Evolutionary conservation across 1,284 basidiomycete species (phyloP), one percentile per base, ranked within the genome.

Genomic region (Ustilago trichophora): DNA sequence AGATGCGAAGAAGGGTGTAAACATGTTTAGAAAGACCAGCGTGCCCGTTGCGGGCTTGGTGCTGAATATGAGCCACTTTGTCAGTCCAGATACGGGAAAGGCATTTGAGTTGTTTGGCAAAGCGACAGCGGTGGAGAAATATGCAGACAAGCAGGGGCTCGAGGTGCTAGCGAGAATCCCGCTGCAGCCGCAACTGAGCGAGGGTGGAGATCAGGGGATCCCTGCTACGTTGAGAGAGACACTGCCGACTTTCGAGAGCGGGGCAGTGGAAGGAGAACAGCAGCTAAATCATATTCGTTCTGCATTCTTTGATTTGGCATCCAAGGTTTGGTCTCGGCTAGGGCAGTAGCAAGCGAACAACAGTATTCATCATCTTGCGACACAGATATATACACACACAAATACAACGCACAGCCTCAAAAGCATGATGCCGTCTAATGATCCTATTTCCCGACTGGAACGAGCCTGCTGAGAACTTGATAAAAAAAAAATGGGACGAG

Each of bases 1-100:
- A 8, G 95, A 98, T 77, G 93, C 94, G 1, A 86, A 91, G 45
- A 95, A 96, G 75, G 94, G 96, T 0, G 90, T 98, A 12, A 86
- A 89, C 12, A 97, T 97, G 92, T 91, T 98, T 78, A 86, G 88
- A 50, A 98, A 97, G 82, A 87, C 97, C 18, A 86, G 87, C 18
- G 89, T 97, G 1, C 94, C 94, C 0, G 91, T 97, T 54, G 87
- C 88, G 2, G 95, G 95, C 1, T 85, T 94, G 4, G 83, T 98
- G 0, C 87, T 98, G 45, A 98, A 98, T 80, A 91, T 96, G 85
- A 88, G 92, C 0, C 88, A 92, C 81, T 97, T 90, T 80, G 84
- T 89, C n/a, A 94, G 92, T 74, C 86, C 90, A 0, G 86, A 87
- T 6, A 96, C 92, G 73, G 83, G 85, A 1, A 85, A 85, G 0